A percentile compares a stretch with the other conserved stretches of the same genome.
These are phyloP conservation scores for Zoysia matrella DNA, from an alignment of 202 grass and related monocot genomes.

Conservation along the genomic window DNA sequence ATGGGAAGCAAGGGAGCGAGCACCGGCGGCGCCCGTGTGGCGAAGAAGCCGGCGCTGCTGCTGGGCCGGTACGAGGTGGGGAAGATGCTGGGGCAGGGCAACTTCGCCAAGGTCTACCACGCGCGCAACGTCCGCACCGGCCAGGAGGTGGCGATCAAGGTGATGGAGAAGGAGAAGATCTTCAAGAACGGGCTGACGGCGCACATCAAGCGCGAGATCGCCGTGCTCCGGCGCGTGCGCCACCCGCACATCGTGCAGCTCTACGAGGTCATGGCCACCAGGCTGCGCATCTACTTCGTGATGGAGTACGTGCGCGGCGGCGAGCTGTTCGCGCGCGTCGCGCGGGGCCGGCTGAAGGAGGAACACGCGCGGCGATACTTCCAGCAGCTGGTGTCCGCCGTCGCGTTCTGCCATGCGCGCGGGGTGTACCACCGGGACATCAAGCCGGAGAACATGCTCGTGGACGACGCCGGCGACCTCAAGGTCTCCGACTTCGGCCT, in stretches of 20 bases:
- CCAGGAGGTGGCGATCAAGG: conserved; percentile 90
- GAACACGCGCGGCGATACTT: conserved; percentile 75
- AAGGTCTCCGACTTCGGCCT: conserved; percentile 94
- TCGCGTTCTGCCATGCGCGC: conserved; percentile 86
- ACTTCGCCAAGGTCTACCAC: conserved; percentile 89
- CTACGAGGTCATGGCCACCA: conserved; percentile 95
- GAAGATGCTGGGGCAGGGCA: conserved; percentile 76
- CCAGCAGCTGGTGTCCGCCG: conserved; percentile 90
- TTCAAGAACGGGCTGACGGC: conserved; percentile 51
- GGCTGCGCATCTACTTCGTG: conserved; percentile 89
- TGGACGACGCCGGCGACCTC: conserved; percentile 88
- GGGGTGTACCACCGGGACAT: conserved; percentile 91
- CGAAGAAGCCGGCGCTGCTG: conserved; percentile 61
- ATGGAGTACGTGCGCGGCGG: conserved; percentile 95
- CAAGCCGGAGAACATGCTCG: conserved; percentile 94
- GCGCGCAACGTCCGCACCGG: conserved; percentile 63
- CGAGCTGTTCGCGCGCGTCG: conserved; percentile 79
- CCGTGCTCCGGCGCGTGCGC: conserved; percentile 75
- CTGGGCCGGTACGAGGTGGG: conserved; percentile 73
- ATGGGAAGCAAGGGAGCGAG: conserved; percentile 37
- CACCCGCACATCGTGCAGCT: conserved; percentile 94
- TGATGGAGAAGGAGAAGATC: conserved; percentile 93
- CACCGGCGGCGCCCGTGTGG: neutral
- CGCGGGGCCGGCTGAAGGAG: conserved; percentile 67
- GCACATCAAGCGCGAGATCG: conserved; percentile 93